Evolutionary conservation across 2,329 filamentous ascomycete species (phyloP).

Genomic region (Pseudogymnoascus sp.): DNA sequence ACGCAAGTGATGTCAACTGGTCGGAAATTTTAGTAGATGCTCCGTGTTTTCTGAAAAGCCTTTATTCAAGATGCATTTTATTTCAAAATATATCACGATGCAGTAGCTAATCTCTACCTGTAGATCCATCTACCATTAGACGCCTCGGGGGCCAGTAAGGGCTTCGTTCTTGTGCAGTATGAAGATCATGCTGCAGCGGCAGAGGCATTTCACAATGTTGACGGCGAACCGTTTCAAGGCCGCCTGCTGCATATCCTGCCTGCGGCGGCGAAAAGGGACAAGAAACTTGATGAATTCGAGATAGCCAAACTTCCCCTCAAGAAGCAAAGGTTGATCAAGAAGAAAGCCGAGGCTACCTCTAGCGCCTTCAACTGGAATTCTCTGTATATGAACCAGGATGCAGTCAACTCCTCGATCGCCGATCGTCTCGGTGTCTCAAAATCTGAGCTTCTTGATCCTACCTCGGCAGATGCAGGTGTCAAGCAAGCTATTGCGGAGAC

Average conservation of each 20-base stretch:
- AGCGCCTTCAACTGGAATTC: constrained; percentile 95
- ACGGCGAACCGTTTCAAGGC: constrained; percentile 85
- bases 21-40: constrained; percentile 99
- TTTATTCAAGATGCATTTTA: constrained; percentile 16
- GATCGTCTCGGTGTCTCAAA: constrained; percentile 83
- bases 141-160: constrained; percentile 68
- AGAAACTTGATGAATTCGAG: constrained; percentile 76
- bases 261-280: constrained; percentile 71
- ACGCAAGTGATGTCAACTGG: constrained; percentile 85
- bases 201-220: constrained; percentile 68
- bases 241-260: constrained; percentile 86
- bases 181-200: constrained; percentile 63
- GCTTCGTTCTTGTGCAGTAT: constrained; percentile 83
- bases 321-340: constrained; percentile 84
- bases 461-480: constrained; percentile 84
- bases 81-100: background rate
- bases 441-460: constrained; percentile 88
- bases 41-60: constrained; percentile 65
- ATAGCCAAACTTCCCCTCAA: constrained; percentile 89
- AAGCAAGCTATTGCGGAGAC: constrained; percentile 97
- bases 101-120: constrained; percentile 15
- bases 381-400: constrained; percentile 97
- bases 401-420: constrained; percentile 84
- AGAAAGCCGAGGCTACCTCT: constrained; percentile 70
- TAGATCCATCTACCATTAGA: constrained; percentile 83